Conservation (phyloP, 2,329 filamentous ascomycete species). For the Fusarium zealandicum region DNA sequence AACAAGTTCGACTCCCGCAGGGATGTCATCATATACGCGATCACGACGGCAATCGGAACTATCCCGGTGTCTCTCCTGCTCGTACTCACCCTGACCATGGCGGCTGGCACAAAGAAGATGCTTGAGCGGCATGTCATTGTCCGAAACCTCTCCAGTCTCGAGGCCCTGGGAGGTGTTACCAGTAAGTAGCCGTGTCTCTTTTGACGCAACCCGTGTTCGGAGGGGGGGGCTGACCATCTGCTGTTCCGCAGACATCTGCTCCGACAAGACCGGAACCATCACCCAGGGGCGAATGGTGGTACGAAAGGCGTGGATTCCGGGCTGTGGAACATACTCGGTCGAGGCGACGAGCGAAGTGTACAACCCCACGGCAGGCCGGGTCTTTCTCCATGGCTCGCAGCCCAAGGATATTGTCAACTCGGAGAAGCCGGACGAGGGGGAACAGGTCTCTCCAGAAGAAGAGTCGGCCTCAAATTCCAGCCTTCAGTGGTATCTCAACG, state of each 20-base stretch:
- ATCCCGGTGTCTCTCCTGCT: slow-evolving; percentile 54
- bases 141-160: slow-evolving; percentile 55
- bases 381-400: slow-evolving; percentile 24
- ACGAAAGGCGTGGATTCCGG: slow-evolving; percentile 43
- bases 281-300: slow-evolving; percentile 45
- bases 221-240: slow-evolving; percentile 1
- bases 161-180: slow-evolving; percentile 58
- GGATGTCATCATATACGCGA: slow-evolving; percentile 49
- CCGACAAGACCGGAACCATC: slow-evolving; percentile 47
- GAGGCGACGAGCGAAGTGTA: slow-evolving; percentile 42
- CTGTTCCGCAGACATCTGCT: slow-evolving; percentile 39
- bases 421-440: neutral
- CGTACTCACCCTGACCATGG: slow-evolving; percentile 64
- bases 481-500: slow-evolving; percentile 65
- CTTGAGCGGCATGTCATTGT: slow-evolving; percentile 57
- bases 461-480: slow-evolving; percentile 1
- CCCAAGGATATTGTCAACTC: slow-evolving; percentile 20
- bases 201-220: slow-evolving; percentile 9
- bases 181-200: slow-evolving; percentile 45
- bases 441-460: neutral
- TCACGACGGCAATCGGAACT: slow-evolving; percentile 53
- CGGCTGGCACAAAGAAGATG: slow-evolving; percentile 57
- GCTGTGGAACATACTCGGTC: slow-evolving; percentile 45
- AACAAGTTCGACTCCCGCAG: slow-evolving; percentile 47
- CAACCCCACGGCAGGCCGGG: slow-evolving; percentile 38